Evolutionary conservation across 225 moss, liverwort and hornwort genomes (phyloP).

Genomic region (Anthoceros angustus): DNA sequence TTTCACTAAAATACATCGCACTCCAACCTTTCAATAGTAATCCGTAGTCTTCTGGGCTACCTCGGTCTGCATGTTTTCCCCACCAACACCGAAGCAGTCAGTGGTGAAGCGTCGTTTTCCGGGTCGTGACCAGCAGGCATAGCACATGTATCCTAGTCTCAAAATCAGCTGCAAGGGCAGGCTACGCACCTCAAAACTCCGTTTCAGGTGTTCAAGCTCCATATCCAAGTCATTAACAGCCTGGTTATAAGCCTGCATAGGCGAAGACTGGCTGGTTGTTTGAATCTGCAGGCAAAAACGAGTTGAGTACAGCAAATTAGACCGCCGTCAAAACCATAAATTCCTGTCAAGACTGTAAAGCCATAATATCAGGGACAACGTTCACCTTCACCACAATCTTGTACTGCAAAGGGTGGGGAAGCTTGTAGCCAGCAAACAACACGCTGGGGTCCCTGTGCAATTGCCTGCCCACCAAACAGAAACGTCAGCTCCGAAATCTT

Average conservation of each 20-base stretch:
- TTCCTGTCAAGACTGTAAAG: no score
- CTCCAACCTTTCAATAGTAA: neutral
- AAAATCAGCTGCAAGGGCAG: neutral
- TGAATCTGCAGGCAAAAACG: slow-evolving; percentile 31
- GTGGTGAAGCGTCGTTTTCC: no score
- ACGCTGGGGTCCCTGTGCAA: slow-evolving; percentile 88
- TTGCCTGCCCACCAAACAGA: slow-evolving; percentile 37
- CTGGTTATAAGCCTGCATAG: slow-evolving; percentile 85
- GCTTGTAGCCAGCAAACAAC: slow-evolving; percentile 82
- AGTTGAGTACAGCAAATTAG: no score
- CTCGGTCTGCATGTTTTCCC: neutral
- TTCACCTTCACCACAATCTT: slow-evolving; percentile 82
- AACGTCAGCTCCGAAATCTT: neutral
- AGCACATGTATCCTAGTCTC: neutral
- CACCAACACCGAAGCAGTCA: neutral
- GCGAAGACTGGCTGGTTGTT: slow-evolving; percentile 78
- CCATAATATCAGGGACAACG: neutral
- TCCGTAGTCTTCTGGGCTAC: neutral
- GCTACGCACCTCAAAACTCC: slow-evolving; percentile 51
- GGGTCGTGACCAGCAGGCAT: no score
- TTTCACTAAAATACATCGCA: no score
- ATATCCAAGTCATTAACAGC: slow-evolving; percentile 59
- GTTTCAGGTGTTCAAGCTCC: slow-evolving; percentile 78
- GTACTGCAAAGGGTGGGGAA: slow-evolving; percentile 92
- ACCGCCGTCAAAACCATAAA: no score